These are phyloP conservation scores for Voacanga thouarsii DNA, from an alignment of 257 asterid genomes.

Conservation along the genomic window DNA sequence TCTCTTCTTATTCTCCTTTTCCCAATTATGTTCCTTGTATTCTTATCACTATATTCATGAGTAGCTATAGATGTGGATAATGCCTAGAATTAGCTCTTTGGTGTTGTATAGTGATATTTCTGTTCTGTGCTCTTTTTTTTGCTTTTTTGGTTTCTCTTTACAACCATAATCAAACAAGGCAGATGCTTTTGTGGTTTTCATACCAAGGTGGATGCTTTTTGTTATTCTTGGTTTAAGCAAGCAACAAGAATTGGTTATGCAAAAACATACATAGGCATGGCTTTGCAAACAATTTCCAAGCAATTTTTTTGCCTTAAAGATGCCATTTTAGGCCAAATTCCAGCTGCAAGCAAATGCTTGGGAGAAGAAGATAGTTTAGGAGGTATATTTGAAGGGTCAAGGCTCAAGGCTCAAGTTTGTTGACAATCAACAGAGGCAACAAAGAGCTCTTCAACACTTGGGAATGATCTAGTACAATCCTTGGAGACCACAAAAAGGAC, in stretches of 20 bases:
- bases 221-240: slow-evolving; percentile 89
- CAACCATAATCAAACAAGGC: too few species aligned
- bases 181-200: too few species aligned
- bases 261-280: slow-evolving; percentile 79
- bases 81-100: too few species aligned
- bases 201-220: slow-evolving; percentile 66
- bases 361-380: slow-evolving; percentile 73
- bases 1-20: too few species aligned
- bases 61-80: too few species aligned
- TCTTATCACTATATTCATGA: too few species aligned
- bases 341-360: slow-evolving; percentile 62
- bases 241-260: slow-evolving; percentile 84
- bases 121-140: too few species aligned
- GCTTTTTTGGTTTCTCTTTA: too few species aligned
- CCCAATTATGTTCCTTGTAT: too few species aligned
- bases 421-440: slow-evolving; percentile 84
- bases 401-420: slow-evolving; percentile 59
- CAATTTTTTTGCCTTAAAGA: slow-evolving; percentile 93
- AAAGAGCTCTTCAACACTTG: slow-evolving; percentile 88
- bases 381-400: slow-evolving; percentile 65
- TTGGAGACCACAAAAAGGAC: slow-evolving; percentile 98
- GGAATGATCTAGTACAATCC: slow-evolving; percentile 99
- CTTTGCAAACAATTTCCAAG: slow-evolving; percentile 85
- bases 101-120: too few species aligned
- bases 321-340: slow-evolving; percentile 72